Evolutionary conservation across 345 rosid genomes (phyloP), one percentile per base, ranked within the genome.

Genomic region (Boechera divaricarpa): DNA sequence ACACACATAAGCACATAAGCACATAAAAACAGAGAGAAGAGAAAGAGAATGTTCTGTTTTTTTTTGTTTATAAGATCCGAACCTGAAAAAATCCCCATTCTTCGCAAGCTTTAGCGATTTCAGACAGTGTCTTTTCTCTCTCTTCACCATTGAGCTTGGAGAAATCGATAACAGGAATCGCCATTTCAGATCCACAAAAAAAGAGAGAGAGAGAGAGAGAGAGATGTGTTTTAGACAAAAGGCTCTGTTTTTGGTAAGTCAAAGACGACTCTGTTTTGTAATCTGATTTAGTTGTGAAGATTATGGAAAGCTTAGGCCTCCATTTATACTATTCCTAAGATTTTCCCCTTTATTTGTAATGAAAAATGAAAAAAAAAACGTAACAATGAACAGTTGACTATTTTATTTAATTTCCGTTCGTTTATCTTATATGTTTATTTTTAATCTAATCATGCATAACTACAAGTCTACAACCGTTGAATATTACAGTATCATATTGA

Each of bases 31-130:
- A 55, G 56, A 64, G 42, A 12, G 28, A 67, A 56, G 21, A 44
- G 11, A 47, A 4, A 53, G 7, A 52, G 0, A 64, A 13, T 16
- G 31, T 16, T 56, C 10, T 38, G 77, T 60, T 47, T 62, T 51
- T 47, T 62, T 63, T 6, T 2, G 11, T 58, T 38, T 1, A 2
- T 1, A 12, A 49, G 31, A 57, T 39, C 18, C 63, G 1, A 66
- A 94, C 98, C 96, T 94, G 98, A 38, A 94, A 94, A 79, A 94
- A 91, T 7, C 98, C 98, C 97, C 97, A 94, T 38, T 90, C 93
- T 73, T 91, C 86, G 11, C 97, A 91, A 21, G 88, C 87, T 75
- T 76, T 85, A 32, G 97, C 97, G 41, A 94, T 88, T 71, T 82
- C 83, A 70, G 90, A 94, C 62, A 91, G 72, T 4, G 90, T 84